Conservation (phyloP, 352 stramenopile genomes). For the Phytophthora capsici region DNA sequence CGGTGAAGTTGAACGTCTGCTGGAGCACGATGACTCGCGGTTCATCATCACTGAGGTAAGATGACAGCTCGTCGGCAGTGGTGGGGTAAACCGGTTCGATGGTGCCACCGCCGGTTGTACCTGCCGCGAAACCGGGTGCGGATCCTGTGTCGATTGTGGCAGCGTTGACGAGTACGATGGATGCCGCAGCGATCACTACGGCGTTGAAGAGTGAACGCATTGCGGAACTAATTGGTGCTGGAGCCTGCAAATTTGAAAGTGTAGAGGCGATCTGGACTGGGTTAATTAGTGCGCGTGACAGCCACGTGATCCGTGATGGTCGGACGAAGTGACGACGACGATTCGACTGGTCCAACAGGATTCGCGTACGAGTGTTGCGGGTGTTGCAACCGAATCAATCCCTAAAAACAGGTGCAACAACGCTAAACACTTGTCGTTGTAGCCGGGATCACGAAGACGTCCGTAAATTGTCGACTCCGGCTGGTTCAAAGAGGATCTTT, state of each 20-base stretch:
- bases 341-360: too few species aligned
- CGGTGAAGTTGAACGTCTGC: conserved; percentile 44
- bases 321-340: too few species aligned
- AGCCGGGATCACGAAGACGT: neutral
- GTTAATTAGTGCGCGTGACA: neutral
- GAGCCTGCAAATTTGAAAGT: neutral
- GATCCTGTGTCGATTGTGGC: conserved; percentile 1
- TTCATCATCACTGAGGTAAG: conserved; percentile 31
- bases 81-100: conserved; percentile 37
- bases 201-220: neutral
- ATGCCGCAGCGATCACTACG: neutral
- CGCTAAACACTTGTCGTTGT: neutral
- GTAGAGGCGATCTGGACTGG: neutral
- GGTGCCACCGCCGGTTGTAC: conserved; percentile 38
- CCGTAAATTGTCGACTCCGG: too few species aligned
- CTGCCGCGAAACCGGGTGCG: conserved; percentile 28
- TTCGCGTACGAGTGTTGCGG: too few species aligned
- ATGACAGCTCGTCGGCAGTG: conserved; percentile 35
- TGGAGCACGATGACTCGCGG: conserved; percentile 47
- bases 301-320: neutral
- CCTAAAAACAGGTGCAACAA: neutral
- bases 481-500: too few species aligned
- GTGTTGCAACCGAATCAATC: too few species aligned
- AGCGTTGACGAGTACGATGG: neutral
- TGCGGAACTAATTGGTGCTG: neutral